Evolutionary conservation across 371 early-diverging fungal genomes (phyloP), one percentile per base, ranked within the genome.

Genomic region (Rhizopus stolonifer): DNA sequence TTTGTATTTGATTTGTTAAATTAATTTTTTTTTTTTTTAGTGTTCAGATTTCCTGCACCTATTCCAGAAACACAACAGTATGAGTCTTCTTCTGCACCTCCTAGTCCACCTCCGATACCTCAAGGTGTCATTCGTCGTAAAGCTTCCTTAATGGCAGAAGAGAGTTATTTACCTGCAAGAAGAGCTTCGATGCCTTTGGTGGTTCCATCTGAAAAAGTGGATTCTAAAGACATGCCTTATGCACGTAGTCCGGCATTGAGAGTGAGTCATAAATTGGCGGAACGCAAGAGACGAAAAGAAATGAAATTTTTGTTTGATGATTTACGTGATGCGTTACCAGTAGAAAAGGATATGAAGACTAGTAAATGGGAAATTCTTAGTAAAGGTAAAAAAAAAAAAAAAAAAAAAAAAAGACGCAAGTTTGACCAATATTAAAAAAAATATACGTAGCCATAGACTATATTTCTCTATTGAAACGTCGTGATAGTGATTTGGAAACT

Each of bases 231-330:
- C 33, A 81, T 81, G 14, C 85, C 87, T 5, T 88, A 89, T 58
- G 75, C 86, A 18, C 81, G 89, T 17, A 74, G 80, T 0, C 89
- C 88, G 1, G 86, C 85, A 52, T 63, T 89, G 19, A 62, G 83
- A 38, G 79, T 87, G 8, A 82, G 84, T 46, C 93, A 93, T 70
- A 93, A 93, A 62, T 59, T 93, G 24, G 93, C 93, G 7, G 93
- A 93, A 60, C 76, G 92, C 7, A 88, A 89, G 46, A 77, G 93
- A 25, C 78, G 93, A 44, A 87, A 85, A 64, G 91, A 93, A 55
- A 89, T 93, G 91, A 91, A 91, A 60, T 85, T 87, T 18, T 72
- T 93, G 22, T 93, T 93, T 84, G 93, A 93, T 65, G 86, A 88
- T 49, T 69, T 93, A 19, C 74, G 90, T 36, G 86, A 84, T 49